A percentile compares a stretch with the other conserved stretches of the same genome.
Evolutionary conservation across 495 filamentous ascomycete species (phyloP).

Genomic region (Daldinia bambusicola): DNA sequence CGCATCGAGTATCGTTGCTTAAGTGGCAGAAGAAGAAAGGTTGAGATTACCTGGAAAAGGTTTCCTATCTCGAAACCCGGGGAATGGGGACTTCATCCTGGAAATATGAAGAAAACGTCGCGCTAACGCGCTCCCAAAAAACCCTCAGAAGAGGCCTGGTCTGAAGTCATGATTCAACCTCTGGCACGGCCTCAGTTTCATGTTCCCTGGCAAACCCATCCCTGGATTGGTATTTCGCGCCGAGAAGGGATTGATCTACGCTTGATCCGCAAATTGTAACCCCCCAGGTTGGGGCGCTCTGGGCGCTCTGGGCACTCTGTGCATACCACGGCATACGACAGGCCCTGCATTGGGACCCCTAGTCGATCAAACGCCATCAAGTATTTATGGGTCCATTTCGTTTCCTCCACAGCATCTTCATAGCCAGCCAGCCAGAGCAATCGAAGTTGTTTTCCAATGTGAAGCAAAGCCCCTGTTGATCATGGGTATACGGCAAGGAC

Average conservation of each 20-base stretch:
- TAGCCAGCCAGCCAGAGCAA: conserved; percentile 25
- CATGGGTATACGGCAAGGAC: conserved; percentile 23
- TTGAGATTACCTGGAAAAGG: conserved; percentile 27
- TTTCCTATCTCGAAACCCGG: conserved; percentile 23
- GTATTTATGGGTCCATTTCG: conserved; percentile 20
- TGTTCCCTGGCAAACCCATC: conserved; percentile 41
- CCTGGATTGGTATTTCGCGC: conserved; percentile 27
- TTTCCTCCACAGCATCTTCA: conserved; percentile 20
- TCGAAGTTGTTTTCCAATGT: conserved; percentile 19
- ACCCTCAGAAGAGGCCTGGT: conserved; percentile 22
- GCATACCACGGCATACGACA: neutral
- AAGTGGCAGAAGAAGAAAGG: conserved; percentile 15
- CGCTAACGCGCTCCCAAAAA: conserved; percentile 17
- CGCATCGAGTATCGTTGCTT: conserved; percentile 30
- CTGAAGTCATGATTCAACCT: conserved; percentile 42
- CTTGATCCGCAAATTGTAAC: conserved; percentile 24
- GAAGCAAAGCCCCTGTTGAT: conserved; percentile 32
- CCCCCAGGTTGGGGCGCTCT: conserved; percentile 1
- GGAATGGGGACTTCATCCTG: conserved; percentile 26
- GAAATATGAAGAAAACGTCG: conserved; percentile 33
- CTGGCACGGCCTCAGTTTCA: conserved; percentile 45
- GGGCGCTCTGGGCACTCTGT: neutral
- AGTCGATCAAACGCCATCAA: conserved; percentile 36
- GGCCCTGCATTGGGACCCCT: conserved; percentile 28
- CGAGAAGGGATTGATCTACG: conserved; percentile 38